Percentiles rank a stretch among this genome's conserved stretches.
Conservation (phyloP, 192 early-diverging fungal genomes). For the Entomortierella beljakovae region DNA sequence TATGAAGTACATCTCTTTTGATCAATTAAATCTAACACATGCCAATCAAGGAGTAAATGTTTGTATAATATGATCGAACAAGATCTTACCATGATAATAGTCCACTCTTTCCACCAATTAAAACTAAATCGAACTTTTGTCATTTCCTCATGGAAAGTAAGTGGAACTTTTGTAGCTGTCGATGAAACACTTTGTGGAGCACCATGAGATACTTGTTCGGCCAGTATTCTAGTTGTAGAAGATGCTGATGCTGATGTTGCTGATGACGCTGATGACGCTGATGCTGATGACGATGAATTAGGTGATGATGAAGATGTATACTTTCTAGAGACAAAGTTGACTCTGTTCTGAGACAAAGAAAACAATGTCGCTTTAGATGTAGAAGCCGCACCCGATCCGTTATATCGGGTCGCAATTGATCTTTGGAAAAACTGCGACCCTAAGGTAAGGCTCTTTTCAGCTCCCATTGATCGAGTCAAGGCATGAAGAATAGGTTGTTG, state of each 20-base stretch:
- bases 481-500: background rate
- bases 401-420: background rate
- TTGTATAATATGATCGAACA: too few relatives aligned
- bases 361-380: background rate
- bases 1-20: too few relatives aligned
- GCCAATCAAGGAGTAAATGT: too few relatives aligned
- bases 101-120: slow-evolving; percentile 53
- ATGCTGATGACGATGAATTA: slow-evolving; percentile 12
- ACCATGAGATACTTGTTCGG: slow-evolving; percentile 6
- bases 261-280: slow-evolving; percentile 11
- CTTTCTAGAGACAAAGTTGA: background rate
- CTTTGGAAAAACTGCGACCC: background rate
- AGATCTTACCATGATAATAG: slow-evolving; percentile 52
- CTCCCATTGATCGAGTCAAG: background rate
- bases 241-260: background rate
- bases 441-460: background rate
- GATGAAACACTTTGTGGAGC: background rate
- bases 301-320: slow-evolving; percentile 16
- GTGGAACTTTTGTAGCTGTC: slow-evolving; percentile 4
- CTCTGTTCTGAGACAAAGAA: background rate
- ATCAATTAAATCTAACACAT: too few relatives aligned
- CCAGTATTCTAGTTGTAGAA: slow-evolving; percentile 16
- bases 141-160: slow-evolving; percentile 52
- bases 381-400: background rate
- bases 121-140: slow-evolving; percentile 44